These are phyloP conservation scores for Solanum hybrid DNA, from an alignment of 305 asterid genomes.

Conservation along the genomic window DNA sequence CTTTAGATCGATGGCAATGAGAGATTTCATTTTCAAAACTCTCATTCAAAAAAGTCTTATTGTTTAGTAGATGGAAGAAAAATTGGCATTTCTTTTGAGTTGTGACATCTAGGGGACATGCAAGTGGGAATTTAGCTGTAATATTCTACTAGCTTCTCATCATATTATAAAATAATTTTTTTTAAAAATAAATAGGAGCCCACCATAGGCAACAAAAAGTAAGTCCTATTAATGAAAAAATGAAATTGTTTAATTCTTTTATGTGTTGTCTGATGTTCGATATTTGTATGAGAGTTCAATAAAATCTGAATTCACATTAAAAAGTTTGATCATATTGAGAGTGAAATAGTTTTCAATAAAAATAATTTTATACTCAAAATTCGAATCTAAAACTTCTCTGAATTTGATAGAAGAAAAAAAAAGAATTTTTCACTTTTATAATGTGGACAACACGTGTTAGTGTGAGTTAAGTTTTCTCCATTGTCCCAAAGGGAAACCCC, in stretches of 20 bases:
- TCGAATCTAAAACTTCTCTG: accelerated
- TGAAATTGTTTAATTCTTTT: background rate
- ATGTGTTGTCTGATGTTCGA: background rate
- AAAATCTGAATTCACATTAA: accelerated
- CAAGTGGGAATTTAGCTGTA: slow-evolving; percentile 9
- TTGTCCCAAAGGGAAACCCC: slow-evolving; percentile 12
- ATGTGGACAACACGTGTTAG: slow-evolving; percentile 13
- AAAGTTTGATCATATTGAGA: accelerated
- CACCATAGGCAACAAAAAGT: background rate
- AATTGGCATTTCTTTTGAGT: background rate
- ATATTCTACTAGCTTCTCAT: background rate
- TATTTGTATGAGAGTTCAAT: accelerated
- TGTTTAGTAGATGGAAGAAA: background rate
- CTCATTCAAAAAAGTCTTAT: background rate
- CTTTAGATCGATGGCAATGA: background rate
- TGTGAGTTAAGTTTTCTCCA: background rate
- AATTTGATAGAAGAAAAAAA: background rate
- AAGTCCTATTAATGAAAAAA: background rate
- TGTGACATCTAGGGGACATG: slow-evolving; percentile 1
- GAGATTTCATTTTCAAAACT: background rate
- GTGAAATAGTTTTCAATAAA: background rate
- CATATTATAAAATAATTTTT: background rate
- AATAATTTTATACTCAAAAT: background rate
- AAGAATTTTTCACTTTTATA: background rate
- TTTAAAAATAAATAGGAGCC: background rate